Evolutionary conservation across 192 early-diverging fungal species (phyloP).

Genomic region (Podila horticola): DNA sequence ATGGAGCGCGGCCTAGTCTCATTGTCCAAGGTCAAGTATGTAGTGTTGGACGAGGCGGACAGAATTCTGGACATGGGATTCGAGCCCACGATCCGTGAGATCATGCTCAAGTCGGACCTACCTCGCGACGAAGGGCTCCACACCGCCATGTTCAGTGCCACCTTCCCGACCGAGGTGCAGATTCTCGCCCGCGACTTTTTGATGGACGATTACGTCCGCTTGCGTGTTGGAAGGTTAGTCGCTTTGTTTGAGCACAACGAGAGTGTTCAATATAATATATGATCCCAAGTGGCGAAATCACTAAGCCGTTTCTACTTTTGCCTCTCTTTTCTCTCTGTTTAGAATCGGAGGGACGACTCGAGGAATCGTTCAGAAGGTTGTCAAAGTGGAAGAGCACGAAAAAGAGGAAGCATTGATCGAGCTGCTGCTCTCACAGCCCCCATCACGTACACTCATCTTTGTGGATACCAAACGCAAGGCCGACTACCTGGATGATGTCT

Average conservation of each 20-base stretch:
- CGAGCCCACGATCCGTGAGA: constrained; percentile 89
- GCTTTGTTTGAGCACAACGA: not conserved
- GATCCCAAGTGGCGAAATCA: not conserved
- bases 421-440: constrained; percentile 62
- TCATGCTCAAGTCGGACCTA: constrained; percentile 81
- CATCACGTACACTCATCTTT: constrained; percentile 82
- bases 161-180: constrained; percentile 93
- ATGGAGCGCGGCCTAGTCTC: constrained; percentile 86
- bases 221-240: constrained; percentile 75
- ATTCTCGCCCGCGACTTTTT: constrained; percentile 94
- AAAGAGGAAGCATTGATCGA: constrained; percentile 72
- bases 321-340: not conserved
- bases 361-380: constrained; percentile 89
- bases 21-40: constrained; percentile 74
- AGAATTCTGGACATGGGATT: constrained; percentile 99
- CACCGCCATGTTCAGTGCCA: constrained; percentile 98
- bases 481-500: constrained; percentile 78
- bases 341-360: constrained; percentile 86
- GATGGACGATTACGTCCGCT: constrained; percentile 80
- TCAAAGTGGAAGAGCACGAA: constrained; percentile 73
- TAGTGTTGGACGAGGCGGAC: constrained; percentile 87
- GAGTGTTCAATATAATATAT: not conserved
- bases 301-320: not conserved
- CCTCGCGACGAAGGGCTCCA: constrained; percentile 74
- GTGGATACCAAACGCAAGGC: constrained; percentile 86